These are phyloP conservation scores for Penicillium mononematosum DNA, from an alignment of 495 filamentous ascomycete species.

Conservation along the genomic window DNA sequence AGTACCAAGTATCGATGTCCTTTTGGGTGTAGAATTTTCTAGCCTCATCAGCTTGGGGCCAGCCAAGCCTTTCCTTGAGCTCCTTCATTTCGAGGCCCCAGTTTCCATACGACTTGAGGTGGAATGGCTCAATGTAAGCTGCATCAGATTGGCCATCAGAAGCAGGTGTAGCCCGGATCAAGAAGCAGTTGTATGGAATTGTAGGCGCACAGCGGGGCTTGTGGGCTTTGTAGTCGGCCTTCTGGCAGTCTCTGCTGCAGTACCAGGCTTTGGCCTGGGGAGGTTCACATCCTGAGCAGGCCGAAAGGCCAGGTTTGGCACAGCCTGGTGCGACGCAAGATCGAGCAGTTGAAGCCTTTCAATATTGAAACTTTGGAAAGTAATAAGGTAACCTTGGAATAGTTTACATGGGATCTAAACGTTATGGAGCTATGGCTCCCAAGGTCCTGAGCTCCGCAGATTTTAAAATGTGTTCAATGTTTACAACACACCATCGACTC, in stretches of 20 bases:
- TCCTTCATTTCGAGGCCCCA: conserved; percentile 17
- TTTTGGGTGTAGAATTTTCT: conserved; percentile 24
- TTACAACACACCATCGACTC: no score
- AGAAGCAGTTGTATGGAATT: conserved; percentile 6
- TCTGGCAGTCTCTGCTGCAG: conserved; percentile 11
- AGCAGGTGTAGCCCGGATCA: conserved; percentile 1
- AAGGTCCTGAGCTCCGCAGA: neutral
- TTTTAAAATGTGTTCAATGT: no score
- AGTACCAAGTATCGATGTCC: conserved; percentile 16
- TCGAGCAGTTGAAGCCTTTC: neutral
- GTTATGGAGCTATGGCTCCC: neutral
- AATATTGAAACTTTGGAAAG: neutral
- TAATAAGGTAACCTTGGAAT: no score
- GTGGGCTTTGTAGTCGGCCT: neutral
- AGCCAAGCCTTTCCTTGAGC: conserved; percentile 9
- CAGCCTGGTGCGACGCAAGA: conserved; percentile 37
- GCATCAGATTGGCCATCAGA: neutral
- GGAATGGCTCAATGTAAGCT: conserved; percentile 17
- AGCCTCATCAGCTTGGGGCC: conserved; percentile 8
- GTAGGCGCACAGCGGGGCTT: conserved; percentile 5
- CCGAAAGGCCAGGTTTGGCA: neutral
- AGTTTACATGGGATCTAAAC: neutral
- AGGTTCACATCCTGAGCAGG: neutral
- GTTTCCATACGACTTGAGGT: conserved; percentile 18
- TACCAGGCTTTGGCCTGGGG: conserved; percentile 5